Conservation (phyloP, 164 flowering plant genomes). For the Vitis cinerea region DNA sequence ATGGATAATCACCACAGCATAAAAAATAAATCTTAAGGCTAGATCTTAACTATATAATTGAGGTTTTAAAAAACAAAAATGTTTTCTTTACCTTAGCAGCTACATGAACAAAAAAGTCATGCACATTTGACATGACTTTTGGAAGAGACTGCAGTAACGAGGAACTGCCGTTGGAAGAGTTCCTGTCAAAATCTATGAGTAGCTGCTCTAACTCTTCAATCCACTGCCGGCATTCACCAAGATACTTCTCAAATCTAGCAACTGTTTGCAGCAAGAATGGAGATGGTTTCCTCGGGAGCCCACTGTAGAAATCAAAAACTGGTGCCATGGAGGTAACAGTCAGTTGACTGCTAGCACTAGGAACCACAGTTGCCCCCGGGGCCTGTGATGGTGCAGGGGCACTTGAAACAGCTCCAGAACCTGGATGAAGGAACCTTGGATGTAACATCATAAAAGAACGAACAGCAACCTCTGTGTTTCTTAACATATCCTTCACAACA, state of each 20-base stretch:
- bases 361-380: constrained; percentile 43
- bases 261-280: constrained; percentile 80
- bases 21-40: not conserved
- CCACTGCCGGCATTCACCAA: constrained; percentile 86
- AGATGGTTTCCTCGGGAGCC: constrained; percentile 87
- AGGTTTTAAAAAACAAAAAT: not conserved
- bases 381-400: constrained; percentile 51
- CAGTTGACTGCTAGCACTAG: constrained; percentile 46
- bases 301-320: constrained; percentile 82
- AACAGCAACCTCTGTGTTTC: constrained; percentile 87
- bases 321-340: constrained; percentile 54
- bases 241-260: constrained; percentile 78
- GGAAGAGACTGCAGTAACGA: constrained; percentile 86
- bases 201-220: constrained; percentile 94
- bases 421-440: constrained; percentile 72
- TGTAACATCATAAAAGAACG: constrained; percentile 89
- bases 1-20: not conserved
- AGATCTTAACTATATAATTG: not conserved
- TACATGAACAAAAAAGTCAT: constrained; percentile 92
- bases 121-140: constrained; percentile 88
- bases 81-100: constrained; percentile 79
- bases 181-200: constrained; percentile 57
- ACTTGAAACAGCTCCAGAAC: constrained; percentile 37
- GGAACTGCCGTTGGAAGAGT: constrained; percentile 33
- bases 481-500: constrained; percentile 70